phyloP scores from a whole-genome alignment of 2,329 filamentous ascomycete genomes.

The Drechslerella coelobrocha region DNA sequence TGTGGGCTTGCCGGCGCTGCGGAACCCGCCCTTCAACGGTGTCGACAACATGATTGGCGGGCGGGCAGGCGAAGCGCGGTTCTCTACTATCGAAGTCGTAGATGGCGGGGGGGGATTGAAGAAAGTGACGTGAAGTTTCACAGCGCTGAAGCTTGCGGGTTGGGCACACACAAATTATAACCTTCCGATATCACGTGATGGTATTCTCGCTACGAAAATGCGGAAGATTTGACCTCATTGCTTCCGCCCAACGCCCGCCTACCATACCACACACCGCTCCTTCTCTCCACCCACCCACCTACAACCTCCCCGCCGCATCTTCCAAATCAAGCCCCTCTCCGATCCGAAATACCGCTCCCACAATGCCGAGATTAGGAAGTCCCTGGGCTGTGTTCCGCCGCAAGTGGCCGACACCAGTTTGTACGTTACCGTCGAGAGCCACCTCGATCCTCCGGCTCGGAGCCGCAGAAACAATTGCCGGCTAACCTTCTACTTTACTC shows the following conservation, averaged over 20 bases:
- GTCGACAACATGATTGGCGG: slow-evolving; percentile 25
- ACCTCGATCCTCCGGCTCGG: slow-evolving; percentile 11
- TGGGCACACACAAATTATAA: too few species aligned
- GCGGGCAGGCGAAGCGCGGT: too few species aligned
- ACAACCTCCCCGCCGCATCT: background rate
- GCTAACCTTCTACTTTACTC: slow-evolving; percentile 45
- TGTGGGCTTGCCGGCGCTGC: slow-evolving; percentile 39
- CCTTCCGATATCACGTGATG: too few species aligned
- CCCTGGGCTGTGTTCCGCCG: slow-evolving; percentile 67
- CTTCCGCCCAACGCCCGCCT: slow-evolving; percentile 5
- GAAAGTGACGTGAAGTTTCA: too few species aligned
- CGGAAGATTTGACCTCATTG: too few species aligned
- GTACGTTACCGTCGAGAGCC: slow-evolving; percentile 67
- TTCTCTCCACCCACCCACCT: background rate
- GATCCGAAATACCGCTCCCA: background rate
- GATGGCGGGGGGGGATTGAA: too few species aligned
- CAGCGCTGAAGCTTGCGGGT: too few species aligned
- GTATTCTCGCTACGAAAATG: too few species aligned
- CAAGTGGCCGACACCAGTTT: slow-evolving; percentile 80
- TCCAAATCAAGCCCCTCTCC: background rate
- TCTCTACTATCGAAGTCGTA: too few species aligned
- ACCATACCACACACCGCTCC: background rate
- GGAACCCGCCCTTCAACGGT: slow-evolving; percentile 29
- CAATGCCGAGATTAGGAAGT: slow-evolving; percentile 42
- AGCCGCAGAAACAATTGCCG: slow-evolving; percentile 58